Conservation (phyloP, 371 early-diverging fungal species). For the Mortierella sp. region DNA sequence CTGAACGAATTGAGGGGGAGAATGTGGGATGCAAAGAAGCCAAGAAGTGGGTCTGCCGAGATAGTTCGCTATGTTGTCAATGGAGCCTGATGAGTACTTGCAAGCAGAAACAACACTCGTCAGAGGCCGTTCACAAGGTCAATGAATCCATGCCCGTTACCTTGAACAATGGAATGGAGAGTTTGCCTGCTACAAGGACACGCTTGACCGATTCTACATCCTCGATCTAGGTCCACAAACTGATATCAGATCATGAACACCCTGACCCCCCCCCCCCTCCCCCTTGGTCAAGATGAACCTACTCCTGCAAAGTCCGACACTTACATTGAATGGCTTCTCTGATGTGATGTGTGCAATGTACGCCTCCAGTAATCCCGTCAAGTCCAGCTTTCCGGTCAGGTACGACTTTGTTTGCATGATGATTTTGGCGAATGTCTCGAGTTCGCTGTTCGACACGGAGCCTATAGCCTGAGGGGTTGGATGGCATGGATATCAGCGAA, state of each 20-base stretch:
- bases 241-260: background rate
- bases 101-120: no score
- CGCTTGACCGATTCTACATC: slow-evolving; percentile 40
- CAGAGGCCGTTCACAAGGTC: no score
- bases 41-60: slow-evolving; percentile 35
- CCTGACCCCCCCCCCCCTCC: no score
- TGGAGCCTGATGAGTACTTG: no score
- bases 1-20: slow-evolving; percentile 17
- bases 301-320: background rate
- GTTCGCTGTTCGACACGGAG: slow-evolving; percentile 34
- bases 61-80: slow-evolving; percentile 26
- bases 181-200: slow-evolving; percentile 34
- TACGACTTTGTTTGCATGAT: slow-evolving; percentile 44
- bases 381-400: slow-evolving; percentile 29
- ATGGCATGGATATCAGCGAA: background rate
- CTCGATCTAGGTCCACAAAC: slow-evolving; percentile 8
- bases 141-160: background rate
- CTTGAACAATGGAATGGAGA: slow-evolving; percentile 44
- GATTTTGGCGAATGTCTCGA: slow-evolving; percentile 40
- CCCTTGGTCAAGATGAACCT: no score
- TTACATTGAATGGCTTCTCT: slow-evolving; percentile 37
- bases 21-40: slow-evolving; percentile 26
- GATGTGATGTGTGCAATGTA: slow-evolving; percentile 40
- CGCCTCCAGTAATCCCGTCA: slow-evolving; percentile 17
- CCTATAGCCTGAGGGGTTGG: slow-evolving; percentile 23